A percentile compares a stretch with the other conserved stretches of the same genome.
phyloP scores from a whole-genome alignment of 2,329 filamentous ascomycete genomes.

The Aspergillus fumigatiaffinis region DNA sequence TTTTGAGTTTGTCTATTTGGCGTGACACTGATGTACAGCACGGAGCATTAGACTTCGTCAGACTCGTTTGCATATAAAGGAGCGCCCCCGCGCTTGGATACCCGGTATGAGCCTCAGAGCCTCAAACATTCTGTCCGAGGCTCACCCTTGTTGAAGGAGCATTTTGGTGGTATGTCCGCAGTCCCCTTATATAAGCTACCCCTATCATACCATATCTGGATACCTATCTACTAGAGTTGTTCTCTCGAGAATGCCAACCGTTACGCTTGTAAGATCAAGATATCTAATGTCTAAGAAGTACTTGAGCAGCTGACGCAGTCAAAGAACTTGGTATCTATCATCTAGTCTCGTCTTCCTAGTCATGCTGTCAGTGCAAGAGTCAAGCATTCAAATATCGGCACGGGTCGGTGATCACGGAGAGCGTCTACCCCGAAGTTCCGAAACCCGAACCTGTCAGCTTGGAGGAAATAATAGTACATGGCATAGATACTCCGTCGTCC shows the following conservation, averaged over 20 bases:
- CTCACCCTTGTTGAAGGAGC: neutral
- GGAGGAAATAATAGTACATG: neutral
- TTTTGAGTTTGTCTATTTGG: no score
- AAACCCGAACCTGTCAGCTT: neutral
- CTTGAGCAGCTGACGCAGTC: no score
- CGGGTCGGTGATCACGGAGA: slow-evolving; percentile 12
- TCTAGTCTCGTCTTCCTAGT: neutral
- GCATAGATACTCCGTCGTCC: no score
- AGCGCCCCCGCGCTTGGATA: neutral
- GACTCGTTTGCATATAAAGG: no score
- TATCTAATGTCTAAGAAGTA: no score
- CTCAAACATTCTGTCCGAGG: neutral
- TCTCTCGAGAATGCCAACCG: neutral
- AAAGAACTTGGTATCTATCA: no score
- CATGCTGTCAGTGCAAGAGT: neutral
- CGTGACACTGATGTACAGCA: neutral
- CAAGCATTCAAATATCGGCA: neutral
- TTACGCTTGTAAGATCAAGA: neutral
- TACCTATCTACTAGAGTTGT: neutral
- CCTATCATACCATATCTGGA: no score
- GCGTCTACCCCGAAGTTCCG: slow-evolving; percentile 5
- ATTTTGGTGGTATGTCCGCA: neutral
- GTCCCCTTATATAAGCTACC: no score
- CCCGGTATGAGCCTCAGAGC: neutral
- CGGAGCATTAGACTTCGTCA: no score